Percentiles rank a stretch among this genome's conserved stretches.
phyloP scores from a whole-genome alignment of 1,139 yeast species.

The Taphrina communis region DNA sequence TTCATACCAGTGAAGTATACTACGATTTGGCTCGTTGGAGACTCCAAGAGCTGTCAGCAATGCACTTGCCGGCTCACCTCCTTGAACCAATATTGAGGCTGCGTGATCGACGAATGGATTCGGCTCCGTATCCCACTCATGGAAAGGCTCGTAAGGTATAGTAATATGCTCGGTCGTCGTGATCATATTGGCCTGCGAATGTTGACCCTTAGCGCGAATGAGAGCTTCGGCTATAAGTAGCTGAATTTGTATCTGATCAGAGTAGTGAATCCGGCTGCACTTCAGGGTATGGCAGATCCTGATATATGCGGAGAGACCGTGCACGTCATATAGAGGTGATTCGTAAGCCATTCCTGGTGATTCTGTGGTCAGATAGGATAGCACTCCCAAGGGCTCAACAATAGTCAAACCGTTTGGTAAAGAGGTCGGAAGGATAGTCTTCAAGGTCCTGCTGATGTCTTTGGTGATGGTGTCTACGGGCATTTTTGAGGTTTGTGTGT shows the following conservation, averaged over 20 bases:
- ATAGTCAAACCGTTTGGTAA: background rate
- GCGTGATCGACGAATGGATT: slow-evolving; percentile 1
- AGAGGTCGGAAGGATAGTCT: background rate
- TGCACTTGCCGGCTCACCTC: background rate
- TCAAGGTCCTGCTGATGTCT: background rate
- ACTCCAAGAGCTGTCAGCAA: background rate
- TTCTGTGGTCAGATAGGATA: background rate
- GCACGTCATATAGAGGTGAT: background rate
- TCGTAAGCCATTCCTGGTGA: background rate
- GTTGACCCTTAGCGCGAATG: slow-evolving; percentile 1
- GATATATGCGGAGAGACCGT: slow-evolving; percentile 2
- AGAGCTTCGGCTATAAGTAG: slow-evolving; percentile 4
- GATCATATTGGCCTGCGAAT: slow-evolving; percentile 5
- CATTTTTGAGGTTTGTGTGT: background rate
- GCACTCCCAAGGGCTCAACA: slow-evolving; percentile 11
- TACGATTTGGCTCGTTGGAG: background rate
- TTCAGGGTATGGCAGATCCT: slow-evolving; percentile 1
- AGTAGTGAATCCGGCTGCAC: background rate
- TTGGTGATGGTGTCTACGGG: background rate
- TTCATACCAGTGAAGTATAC: slow-evolving; percentile 1
- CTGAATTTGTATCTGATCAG: background rate
- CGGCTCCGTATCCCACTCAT: background rate
- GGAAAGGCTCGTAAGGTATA: background rate
- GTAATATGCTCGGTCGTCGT: background rate
- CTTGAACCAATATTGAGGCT: background rate